Percentiles rank a stretch among this genome's conserved stretches.
Conservation (phyloP, 208 protist genomes). For the Dictyostelium gargantuum region DNA sequence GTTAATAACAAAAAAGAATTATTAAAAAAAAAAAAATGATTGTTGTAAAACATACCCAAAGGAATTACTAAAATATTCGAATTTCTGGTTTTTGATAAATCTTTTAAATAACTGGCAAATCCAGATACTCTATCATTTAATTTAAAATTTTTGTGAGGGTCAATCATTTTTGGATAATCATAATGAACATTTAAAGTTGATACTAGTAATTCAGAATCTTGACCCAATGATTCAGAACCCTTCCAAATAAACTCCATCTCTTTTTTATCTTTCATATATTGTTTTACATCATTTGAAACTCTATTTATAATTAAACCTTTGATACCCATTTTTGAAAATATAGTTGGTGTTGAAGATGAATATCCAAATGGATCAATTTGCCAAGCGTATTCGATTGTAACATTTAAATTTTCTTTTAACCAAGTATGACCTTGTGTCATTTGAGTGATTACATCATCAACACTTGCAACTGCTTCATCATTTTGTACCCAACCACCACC, state of each 20-base stretch:
- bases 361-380: constrained; percentile 87
- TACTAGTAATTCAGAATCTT: neutral
- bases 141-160: too few species aligned
- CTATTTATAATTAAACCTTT: constrained; percentile 85
- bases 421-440: constrained; percentile 80
- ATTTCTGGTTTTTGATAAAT: neutral
- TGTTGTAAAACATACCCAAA: too few species aligned
- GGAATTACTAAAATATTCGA: neutral
- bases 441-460: constrained; percentile 78
- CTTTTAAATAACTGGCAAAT: neutral
- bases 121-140: neutral
- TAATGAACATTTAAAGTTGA: neutral
- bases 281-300: constrained; percentile 72
- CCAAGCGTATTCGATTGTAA: constrained; percentile 76
- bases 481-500: constrained; percentile 82
- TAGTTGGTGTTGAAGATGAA: constrained; percentile 71
- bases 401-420: constrained; percentile 78
- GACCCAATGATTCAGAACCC: neutral
- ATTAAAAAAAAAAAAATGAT: too few species aligned
- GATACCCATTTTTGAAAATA: constrained; percentile 76
- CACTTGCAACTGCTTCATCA: constrained; percentile 77
- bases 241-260: constrained; percentile 85
- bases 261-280: neutral
- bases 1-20: too few species aligned
- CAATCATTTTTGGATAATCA: neutral